Evolutionary conservation across 352 stramenopile species (phyloP), one percentile per base, ranked within the genome.

Genomic region (Pythium apleroticum): DNA sequence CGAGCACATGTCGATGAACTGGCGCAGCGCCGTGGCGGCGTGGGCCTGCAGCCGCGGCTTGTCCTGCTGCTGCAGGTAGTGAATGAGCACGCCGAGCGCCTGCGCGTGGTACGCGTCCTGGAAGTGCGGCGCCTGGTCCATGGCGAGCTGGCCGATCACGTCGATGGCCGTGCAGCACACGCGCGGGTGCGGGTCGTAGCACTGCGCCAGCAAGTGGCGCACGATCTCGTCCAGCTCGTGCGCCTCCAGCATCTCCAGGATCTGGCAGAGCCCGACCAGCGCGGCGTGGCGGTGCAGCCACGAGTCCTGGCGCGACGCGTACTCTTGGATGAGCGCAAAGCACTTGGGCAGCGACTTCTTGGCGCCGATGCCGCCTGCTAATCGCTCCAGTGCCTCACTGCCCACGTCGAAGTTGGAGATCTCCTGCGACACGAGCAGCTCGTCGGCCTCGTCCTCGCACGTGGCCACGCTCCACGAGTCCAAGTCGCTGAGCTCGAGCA

Each of bases 321-420:
- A 94, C 60, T 86, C 77, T 30, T 92, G 78, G 65, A 95, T 91
- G 37, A 93, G 71, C 22, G 68, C 65, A 68, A 95, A 93, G 54
- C 83, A 93, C 33, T 74, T 89, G 3, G 86, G 78, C 3, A 95
- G 72, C 52, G 84, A 90, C 48, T 86, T 86, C 30, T 86, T 86
- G 10, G 84, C 72, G 4, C 84, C 84, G 17, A 95, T 71, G 1
- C 84, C 83, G 0, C 67, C 73, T 0, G 90, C 84, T 22, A 95
- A 67, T 10, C 86, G 72, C 63, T 95, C 82, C 25, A 95, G 69
- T 0, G 86, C 86, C 22, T 95, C 86, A 6, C 84, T 89, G 15
- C 86, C 86, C 8, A 95, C 86, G 71, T 95, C 84, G 75, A 95
- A 91, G 65, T 95, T 93, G 45, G 83, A 93, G 58, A 93, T 93